Base-by-base conservation (phyloP, 352 stramenopile genomes). In the Phytophthora megakarya region DNA sequence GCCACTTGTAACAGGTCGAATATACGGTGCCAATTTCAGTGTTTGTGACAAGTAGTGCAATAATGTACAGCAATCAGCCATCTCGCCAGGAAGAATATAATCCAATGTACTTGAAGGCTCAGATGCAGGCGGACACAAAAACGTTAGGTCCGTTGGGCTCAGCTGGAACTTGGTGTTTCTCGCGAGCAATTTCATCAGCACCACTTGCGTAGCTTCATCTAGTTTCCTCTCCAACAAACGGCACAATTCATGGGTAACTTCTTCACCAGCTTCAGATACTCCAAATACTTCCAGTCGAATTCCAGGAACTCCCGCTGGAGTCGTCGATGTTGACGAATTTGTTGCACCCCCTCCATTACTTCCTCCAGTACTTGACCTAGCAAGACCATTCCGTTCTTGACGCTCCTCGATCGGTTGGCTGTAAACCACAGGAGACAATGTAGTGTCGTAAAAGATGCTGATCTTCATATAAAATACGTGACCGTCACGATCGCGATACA, bases 401-500 rank as follows among this genome's bases (percentile, higher is more conserved):
- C 60, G 68, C 25, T 78, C 70, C 56, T 72, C 62, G 11, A 38
- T 37, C 21, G 42, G 5, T 40, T 70, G 44, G 1, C 39, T 56
- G 9, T 32, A 35, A 23, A 32, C 67, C 37, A 35, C 42, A 39
- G 39, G 44, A 25, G 53, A 47, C 11, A 48, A 30, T 15, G 40
- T 51, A 51, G 42, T 50, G 45, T 75, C 72, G 37, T 80, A 71
- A 46, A 75, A 79, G 49, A 90, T 73, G 40, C 83, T 88, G 62
- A 95, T 92, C 51, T 92, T 92, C 72, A 96, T 93, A 62, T 96
- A 96, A 70, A 95, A 96, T 18, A 95, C 88, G 44, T 95, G 84
- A 3, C 88, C 86, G 19, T 86, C 81, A 5, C 85, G 83, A 65
- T 96, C 86, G 15, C 86, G 75, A 47, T 96, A 96, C 10, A 96